Evolutionary conservation across 495 filamentous ascomycete genomes (phyloP).

Genomic region (Penicillium crystallinum): DNA sequence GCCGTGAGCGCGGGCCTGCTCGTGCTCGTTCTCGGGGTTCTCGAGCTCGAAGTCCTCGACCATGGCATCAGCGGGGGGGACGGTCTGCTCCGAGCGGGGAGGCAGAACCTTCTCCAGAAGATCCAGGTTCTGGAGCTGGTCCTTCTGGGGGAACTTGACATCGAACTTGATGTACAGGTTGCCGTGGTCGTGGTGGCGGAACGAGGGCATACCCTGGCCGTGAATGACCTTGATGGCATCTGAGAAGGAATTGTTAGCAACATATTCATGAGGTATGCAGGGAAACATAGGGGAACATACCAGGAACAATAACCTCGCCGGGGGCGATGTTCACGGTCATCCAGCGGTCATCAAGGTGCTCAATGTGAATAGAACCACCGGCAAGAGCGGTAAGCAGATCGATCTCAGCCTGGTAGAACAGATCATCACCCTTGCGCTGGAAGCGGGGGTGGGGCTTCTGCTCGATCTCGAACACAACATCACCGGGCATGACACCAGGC

Average conservation of each 20-base stretch:
- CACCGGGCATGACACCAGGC: constrained; percentile 85
- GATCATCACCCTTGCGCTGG: constrained; percentile 91
- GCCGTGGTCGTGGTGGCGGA: constrained; percentile 89
- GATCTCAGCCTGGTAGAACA: constrained; percentile 93
- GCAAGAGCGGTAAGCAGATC: constrained; percentile 93
- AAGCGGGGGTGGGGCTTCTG: constrained; percentile 95
- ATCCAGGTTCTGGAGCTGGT: constrained; percentile 48
- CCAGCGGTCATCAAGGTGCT: constrained; percentile 98
- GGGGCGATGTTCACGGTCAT: constrained; percentile 83
- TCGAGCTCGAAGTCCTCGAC: constrained; percentile 81
- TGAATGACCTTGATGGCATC: constrained; percentile 90
- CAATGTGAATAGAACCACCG: constrained; percentile 80
- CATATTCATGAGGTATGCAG: neutral
- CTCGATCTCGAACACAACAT: constrained; percentile 96
- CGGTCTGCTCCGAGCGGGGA: constrained; percentile 51
- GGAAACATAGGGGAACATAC: constrained; percentile 50
- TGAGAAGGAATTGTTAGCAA: constrained; percentile 32
- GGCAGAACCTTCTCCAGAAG: constrained; percentile 79
- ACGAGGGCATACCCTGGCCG: constrained; percentile 97
- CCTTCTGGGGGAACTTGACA: constrained; percentile 83
- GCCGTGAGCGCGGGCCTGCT: constrained; percentile 67
- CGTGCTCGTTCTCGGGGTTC: constrained; percentile 64
- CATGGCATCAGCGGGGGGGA: constrained; percentile 77
- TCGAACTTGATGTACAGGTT: constrained; percentile 98
- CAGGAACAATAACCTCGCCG: constrained; percentile 88